These are phyloP conservation scores for Casuarina cunninghamiana DNA, from an alignment of 306 rosid species.

Conservation along the genomic window DNA sequence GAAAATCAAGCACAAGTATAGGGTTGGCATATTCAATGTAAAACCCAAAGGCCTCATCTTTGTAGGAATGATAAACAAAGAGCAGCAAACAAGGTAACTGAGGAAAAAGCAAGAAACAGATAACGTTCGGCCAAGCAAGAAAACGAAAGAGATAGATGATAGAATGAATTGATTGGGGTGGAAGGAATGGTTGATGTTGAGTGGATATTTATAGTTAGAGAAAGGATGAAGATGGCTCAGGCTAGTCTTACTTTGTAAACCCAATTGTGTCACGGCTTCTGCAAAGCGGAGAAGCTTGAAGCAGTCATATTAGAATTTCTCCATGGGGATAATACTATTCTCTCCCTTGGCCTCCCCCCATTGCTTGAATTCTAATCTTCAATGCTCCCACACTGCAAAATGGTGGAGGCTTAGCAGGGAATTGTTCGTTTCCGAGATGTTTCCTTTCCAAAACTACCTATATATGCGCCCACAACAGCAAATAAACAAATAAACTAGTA, in stretches of 20 bases:
- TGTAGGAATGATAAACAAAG: neutral
- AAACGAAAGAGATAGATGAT: neutral
- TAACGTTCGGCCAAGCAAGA: neutral
- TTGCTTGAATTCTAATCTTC: too few relatives aligned
- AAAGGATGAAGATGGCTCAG: neutral
- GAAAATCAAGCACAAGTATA: conserved; percentile 13
- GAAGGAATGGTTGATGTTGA: neutral
- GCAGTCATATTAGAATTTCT: too few relatives aligned
- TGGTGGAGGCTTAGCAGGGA: too few relatives aligned
- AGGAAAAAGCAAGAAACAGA: too few relatives aligned
- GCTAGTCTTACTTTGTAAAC: neutral
- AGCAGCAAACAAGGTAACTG: neutral
- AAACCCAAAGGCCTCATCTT: neutral
- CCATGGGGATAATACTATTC: neutral
- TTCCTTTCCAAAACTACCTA: too few relatives aligned
- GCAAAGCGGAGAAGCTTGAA: neutral
- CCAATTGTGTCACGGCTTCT: too few relatives aligned
- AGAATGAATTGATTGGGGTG: neutral
- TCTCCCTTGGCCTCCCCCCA: too few relatives aligned
- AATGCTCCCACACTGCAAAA: too few relatives aligned
- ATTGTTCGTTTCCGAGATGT: too few relatives aligned
- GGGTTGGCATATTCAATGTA: neutral
- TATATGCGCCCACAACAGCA: too few relatives aligned
- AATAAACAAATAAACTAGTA: too few relatives aligned
- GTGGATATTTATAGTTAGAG: too few relatives aligned